phyloP scores from a whole-genome alignment of 2,329 filamentous ascomycete genomes.

The Xylariaceae sp. region DNA sequence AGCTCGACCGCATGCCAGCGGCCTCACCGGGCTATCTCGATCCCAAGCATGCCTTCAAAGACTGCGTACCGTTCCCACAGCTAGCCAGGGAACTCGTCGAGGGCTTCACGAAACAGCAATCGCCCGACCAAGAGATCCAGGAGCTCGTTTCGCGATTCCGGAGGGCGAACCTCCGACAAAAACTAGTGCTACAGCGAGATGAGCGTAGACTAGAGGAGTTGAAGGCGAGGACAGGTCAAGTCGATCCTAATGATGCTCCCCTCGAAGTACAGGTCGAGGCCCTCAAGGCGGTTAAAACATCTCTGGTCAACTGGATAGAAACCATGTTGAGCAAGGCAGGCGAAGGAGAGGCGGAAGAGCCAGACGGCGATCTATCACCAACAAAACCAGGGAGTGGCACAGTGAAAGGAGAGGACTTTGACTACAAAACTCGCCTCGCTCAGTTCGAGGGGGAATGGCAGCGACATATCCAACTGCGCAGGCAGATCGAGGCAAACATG shows the following conservation, averaged over 20 bases:
- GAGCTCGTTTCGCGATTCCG: conserved; percentile 50
- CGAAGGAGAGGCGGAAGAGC: conserved; percentile 23
- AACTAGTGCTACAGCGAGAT: conserved; percentile 53
- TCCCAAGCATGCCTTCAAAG: conserved; percentile 44
- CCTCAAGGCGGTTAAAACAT: conserved; percentile 52
- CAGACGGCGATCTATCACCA: no score
- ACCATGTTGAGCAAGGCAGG: conserved; percentile 54
- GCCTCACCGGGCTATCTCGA: conserved; percentile 48
- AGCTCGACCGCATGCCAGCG: conserved; percentile 49
- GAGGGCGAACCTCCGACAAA: conserved; percentile 55
- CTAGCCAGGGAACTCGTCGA: conserved; percentile 52
- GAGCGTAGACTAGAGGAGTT: conserved; percentile 51
- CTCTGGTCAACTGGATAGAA: conserved; percentile 64
- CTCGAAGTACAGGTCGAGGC: conserved; percentile 46
- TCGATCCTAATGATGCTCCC: conserved; percentile 34
- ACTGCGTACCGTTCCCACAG: conserved; percentile 41
- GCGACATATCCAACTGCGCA: conserved; percentile 48
- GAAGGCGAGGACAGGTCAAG: conserved; percentile 36
- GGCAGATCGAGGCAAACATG: conserved; percentile 42
- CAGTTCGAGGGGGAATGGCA: conserved; percentile 52
- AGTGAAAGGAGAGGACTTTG: conserved; percentile 17
- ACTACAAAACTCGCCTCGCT: conserved; percentile 39
- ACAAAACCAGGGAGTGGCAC: conserved; percentile 18
- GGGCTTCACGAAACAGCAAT: conserved; percentile 42
- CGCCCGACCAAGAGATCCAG: conserved; percentile 40